Percentiles rank a stretch among this genome's conserved stretches.
Conservation (phyloP, 2,329 filamentous ascomycete genomes). For the Daldinia eschscholtzii region DNA sequence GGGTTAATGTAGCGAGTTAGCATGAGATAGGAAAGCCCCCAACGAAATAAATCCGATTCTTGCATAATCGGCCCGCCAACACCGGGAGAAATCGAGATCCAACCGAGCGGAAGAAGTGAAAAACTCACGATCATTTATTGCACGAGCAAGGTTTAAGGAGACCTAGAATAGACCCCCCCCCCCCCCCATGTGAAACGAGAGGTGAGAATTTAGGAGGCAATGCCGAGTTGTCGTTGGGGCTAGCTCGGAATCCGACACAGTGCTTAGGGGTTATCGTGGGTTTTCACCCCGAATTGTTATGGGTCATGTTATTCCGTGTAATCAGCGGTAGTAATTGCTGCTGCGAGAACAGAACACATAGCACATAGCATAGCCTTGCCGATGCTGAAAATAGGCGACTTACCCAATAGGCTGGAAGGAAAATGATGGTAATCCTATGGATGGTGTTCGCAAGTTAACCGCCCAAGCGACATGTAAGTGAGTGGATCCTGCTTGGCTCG, state of each 20-base stretch:
- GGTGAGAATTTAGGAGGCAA: conserved; percentile 17
- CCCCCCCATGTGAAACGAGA: conserved; percentile 10
- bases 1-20: conserved; percentile 28
- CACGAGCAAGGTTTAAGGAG: conserved; percentile 26
- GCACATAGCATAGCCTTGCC: conserved; percentile 23
- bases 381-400: conserved; percentile 19
- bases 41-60: conserved; percentile 23
- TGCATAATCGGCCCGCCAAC: conserved; percentile 40
- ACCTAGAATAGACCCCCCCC: conserved; percentile 8
- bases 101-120: conserved; percentile 22
- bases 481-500: conserved; percentile 30
- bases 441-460: conserved; percentile 21
- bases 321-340: conserved; percentile 24
- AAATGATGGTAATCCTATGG: conserved; percentile 28
- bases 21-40: conserved; percentile 31
- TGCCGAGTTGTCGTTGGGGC: conserved; percentile 7
- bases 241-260: conserved; percentile 22
- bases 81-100: conserved; percentile 34
- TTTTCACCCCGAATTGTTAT: conserved; percentile 30
- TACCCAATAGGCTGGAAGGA: conserved; percentile 24
- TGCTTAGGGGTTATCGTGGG: conserved; percentile 27
- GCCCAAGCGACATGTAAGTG: conserved; percentile 16
- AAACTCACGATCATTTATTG: conserved; percentile 10
- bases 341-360: conserved; percentile 32
- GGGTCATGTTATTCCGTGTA: conserved; percentile 15